phyloP scores from a whole-genome alignment of 2,329 filamentous ascomycete genomes.

The Ceratocystis colombiana region DNA sequence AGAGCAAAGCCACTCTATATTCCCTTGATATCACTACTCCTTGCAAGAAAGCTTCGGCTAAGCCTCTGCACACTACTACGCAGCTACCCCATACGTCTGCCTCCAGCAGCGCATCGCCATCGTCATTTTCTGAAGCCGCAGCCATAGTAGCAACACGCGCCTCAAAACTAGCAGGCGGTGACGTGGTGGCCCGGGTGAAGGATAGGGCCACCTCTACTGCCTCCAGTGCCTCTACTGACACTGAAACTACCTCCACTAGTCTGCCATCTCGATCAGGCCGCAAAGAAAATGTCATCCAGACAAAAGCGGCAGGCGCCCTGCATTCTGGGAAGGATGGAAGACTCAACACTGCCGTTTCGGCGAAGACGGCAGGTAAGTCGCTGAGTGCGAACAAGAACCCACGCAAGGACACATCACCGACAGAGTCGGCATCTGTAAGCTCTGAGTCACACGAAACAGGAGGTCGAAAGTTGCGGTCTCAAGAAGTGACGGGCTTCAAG shows the following conservation, averaged over 20 bases:
- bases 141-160: constrained; percentile 25
- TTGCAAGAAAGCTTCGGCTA: constrained; percentile 9
- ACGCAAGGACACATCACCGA: background rate
- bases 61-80: background rate
- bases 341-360: background rate
- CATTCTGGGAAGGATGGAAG: background rate
- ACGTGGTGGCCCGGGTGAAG: constrained; percentile 14
- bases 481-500: constrained; percentile 76
- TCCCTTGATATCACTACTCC: background rate
- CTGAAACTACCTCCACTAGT: background rate
- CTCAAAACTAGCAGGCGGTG: constrained; percentile 20
- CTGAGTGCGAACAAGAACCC: background rate
- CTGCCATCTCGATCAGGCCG: constrained; percentile 16
- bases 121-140: constrained; percentile 21
- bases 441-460: constrained; percentile 50
- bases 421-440: constrained; percentile 33
- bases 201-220: constrained; percentile 10
- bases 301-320: background rate
- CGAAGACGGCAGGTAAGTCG: background rate
- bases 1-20: background rate
- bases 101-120: background rate
- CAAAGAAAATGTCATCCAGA: constrained; percentile 1
- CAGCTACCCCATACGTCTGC: constrained; percentile 4
- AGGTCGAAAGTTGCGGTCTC: constrained; percentile 70
- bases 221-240: background rate